phyloP scores from a whole-genome alignment of 305 asterid genomes.

The Solanum hybrid region DNA sequence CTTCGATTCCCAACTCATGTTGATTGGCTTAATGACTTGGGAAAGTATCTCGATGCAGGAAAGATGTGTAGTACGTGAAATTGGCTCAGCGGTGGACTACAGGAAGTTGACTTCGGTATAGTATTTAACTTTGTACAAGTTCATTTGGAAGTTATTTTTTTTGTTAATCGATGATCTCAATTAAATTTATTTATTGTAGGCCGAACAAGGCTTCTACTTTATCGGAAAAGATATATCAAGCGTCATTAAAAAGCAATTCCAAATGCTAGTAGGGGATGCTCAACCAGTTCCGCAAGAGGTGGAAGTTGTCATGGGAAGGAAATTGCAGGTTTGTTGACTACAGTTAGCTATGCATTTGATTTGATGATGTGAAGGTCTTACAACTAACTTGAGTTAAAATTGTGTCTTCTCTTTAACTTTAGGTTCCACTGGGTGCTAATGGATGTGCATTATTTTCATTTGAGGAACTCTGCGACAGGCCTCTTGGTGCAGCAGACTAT shows the following conservation, averaged over 20 bases:
- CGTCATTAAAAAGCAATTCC: slow-evolving; percentile 68
- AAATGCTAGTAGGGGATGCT: slow-evolving; percentile 56
- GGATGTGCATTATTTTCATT: slow-evolving; percentile 88
- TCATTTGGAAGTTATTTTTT: background rate
- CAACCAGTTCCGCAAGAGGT: slow-evolving; percentile 64
- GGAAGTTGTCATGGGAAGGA: slow-evolving; percentile 97
- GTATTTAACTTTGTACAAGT: background rate
- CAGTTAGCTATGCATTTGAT: background rate
- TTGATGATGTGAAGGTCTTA: slow-evolving; percentile 6
- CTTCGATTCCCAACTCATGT: background rate
- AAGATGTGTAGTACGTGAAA: slow-evolving; percentile 80
- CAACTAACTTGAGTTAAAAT: slow-evolving; percentile 20
- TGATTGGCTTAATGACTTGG: slow-evolving; percentile 10
- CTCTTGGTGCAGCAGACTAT: slow-evolving; percentile 96
- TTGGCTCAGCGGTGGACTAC: slow-evolving; percentile 86
- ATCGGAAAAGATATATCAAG: slow-evolving; percentile 50
- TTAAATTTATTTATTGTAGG: slow-evolving; percentile 16
- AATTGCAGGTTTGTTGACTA: slow-evolving; percentile 41
- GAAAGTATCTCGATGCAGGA: slow-evolving; percentile 49
- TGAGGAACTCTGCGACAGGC: slow-evolving; percentile 84
- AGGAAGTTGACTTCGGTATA: slow-evolving; percentile 81
- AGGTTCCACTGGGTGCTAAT: slow-evolving; percentile 81
- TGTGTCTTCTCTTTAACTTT: slow-evolving; percentile 4
- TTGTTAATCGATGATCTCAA: background rate
- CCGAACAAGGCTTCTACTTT: slow-evolving; percentile 67